These are phyloP conservation scores for Penicillium sp. DNA, from an alignment of 2,329 filamentous ascomycete species.

Conservation along the genomic window DNA sequence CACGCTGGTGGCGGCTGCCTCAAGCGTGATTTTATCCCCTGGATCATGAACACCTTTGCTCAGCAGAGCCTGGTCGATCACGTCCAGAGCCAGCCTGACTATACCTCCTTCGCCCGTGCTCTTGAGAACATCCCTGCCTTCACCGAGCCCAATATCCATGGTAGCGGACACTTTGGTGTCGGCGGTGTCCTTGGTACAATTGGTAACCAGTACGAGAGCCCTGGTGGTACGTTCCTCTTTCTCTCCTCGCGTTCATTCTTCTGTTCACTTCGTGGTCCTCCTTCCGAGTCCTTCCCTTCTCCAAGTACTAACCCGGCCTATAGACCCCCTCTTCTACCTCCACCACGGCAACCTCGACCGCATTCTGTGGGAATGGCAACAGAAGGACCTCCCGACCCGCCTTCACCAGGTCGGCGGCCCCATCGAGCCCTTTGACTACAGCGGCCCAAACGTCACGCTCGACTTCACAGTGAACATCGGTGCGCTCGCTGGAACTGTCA, in stretches of 20 bases:
- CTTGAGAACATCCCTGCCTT: conserved; percentile 23
- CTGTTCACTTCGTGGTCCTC: not conserved
- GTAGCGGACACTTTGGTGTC: conserved; percentile 21
- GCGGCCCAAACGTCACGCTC: conserved; percentile 22
- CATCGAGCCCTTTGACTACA: conserved; percentile 29
- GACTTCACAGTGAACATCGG: conserved; percentile 25
- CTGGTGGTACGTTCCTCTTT: conserved; percentile 20
- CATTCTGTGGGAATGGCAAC: conserved; percentile 41
- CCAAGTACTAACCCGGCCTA: not conserved
- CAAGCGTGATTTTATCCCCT: conserved; percentile 24
- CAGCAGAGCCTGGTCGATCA: conserved; percentile 23
- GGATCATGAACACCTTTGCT: conserved; percentile 26
- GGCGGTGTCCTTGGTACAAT: conserved; percentile 25
- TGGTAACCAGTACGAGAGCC: conserved; percentile 22
- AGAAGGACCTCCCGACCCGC: conserved; percentile 34
- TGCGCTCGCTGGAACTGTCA: conserved; percentile 17
- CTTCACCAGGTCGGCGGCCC: conserved; percentile 43
- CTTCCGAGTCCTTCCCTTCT: not conserved
- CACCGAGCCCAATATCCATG: conserved; percentile 24
- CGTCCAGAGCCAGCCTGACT: conserved; percentile 23
- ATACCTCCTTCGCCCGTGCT: conserved; percentile 22
- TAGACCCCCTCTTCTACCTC: conserved; percentile 44
- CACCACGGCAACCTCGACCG: conserved; percentile 46
- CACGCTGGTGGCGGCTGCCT: conserved; percentile 21
- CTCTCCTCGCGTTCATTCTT: not conserved